Evolutionary conservation across 2,329 filamentous ascomycete genomes (phyloP), one percentile per base, ranked within the genome.

Genomic region (Curvularia eragrostidis): DNA sequence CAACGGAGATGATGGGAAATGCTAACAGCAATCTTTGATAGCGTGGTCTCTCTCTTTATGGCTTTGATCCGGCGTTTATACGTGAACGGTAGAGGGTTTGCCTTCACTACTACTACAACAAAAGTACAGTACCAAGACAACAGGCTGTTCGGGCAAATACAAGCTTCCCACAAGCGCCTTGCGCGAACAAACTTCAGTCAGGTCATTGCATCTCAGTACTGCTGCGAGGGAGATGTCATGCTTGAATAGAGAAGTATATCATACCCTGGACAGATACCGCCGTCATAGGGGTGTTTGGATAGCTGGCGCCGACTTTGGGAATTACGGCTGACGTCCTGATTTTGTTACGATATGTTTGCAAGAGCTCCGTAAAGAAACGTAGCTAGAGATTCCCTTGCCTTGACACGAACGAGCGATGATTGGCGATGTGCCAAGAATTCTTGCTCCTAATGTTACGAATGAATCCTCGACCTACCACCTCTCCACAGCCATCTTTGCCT

Each of bases 21-120:
- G 26, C 61, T 58, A 47, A 61, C 43, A n/a, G 19, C 30, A 13
- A 1, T 48, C 9, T 6, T 19, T 13, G 3, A 28, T 42, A 71
- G 71, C 63, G 63, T 15, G 71, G 71, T 1, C 48, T 23, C 1
- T 59, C 68, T 0, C 41, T 72, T 1, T 74, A 74, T 43, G 71
- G 71, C 2, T 73, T 69, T 21, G 66, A 70, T 32, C 62, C 64
- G 5, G 23, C 54, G 1, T 69, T 68, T 26, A 18, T 46, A 1
- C 50, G 48, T 1, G 36, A 39, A 15, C 53, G 59, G 3, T 59
- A 39, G 21, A 54, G 42, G n/a, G n/a, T n/a, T n/a, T n/a, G n/a
- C n/a, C n/a, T n/a, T n/a, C n/a, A n/a, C n/a, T n/a, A n/a, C n/a
- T n/a, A n/a, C n/a, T n/a, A n/a, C n/a, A n/a, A n/a, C n/a, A n/a